These are phyloP conservation scores for Teratosphaeria viscida DNA, from an alignment of 2,329 filamentous ascomycete genomes.

Conservation along the genomic window DNA sequence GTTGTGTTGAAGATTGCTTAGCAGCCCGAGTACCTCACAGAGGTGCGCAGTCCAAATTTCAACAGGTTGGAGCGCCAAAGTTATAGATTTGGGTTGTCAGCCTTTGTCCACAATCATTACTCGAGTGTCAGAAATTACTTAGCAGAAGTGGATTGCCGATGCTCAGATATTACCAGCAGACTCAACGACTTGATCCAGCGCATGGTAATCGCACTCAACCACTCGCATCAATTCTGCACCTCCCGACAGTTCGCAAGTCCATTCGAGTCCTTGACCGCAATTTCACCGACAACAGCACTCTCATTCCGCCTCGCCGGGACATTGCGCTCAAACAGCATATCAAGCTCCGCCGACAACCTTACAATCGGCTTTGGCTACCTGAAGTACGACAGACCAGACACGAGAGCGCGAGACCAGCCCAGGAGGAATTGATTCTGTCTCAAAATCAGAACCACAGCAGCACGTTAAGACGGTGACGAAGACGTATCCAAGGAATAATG, in stretches of 20 bases:
- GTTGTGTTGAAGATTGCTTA: too few species aligned
- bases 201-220: background rate
- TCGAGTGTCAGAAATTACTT: too few species aligned
- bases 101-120: too few species aligned
- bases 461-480: background rate
- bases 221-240: background rate
- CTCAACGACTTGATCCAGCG: too few species aligned
- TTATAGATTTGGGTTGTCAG: too few species aligned
- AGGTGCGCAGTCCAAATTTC: too few species aligned
- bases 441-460: background rate
- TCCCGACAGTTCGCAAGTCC: too few species aligned
- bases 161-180: too few species aligned
- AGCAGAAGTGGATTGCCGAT: too few species aligned
- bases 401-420: slow-evolving; percentile 27
- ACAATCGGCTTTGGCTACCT: slow-evolving; percentile 29
- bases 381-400: slow-evolving; percentile 33
- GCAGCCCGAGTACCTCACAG: too few species aligned
- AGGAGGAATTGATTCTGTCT: slow-evolving; percentile 8
- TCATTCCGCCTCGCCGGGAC: background rate
- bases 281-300: background rate
- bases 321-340: slow-evolving; percentile 39
- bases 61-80: too few species aligned
- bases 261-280: background rate
- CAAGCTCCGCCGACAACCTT: slow-evolving; percentile 45
- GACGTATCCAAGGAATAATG: slow-evolving; percentile 57